phyloP scores from a whole-genome alignment of 2,329 filamentous ascomycete genomes.

The Colletotrichum sp. region DNA sequence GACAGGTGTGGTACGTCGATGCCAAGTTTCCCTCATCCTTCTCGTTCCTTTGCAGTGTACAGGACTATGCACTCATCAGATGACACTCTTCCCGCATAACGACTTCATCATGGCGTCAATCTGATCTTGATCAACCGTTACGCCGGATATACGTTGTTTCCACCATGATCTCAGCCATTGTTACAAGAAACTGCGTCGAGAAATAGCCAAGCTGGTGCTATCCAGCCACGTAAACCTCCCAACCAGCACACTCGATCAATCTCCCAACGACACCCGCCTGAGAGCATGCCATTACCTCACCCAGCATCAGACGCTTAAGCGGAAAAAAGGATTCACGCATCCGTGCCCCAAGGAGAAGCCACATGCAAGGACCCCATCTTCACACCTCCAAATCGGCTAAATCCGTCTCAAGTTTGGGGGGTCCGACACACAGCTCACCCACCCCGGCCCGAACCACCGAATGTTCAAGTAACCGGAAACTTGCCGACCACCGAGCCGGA shows the following conservation, averaged over 20 bases:
- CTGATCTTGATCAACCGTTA: background rate
- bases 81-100: background rate
- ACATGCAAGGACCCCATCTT: background rate
- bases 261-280: background rate
- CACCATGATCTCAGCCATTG: background rate
- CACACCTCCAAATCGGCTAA: background rate
- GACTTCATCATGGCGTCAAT: background rate
- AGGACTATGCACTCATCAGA: background rate
- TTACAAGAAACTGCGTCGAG: background rate
- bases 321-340: background rate
- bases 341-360: background rate
- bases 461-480: background rate
- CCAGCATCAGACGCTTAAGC: background rate
- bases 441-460: background rate
- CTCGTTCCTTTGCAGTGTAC: background rate
- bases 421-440: background rate
- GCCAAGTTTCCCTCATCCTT: background rate
- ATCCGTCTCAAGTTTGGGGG: background rate
- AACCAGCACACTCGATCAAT: background rate
- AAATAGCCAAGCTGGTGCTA: background rate
- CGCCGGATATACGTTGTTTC: background rate
- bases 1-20: background rate
- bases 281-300: background rate
- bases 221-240: background rate
- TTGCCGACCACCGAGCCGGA: background rate